These are phyloP conservation scores for Coniella lustricola DNA, from an alignment of 2,329 filamentous ascomycete species.

Conservation along the genomic window DNA sequence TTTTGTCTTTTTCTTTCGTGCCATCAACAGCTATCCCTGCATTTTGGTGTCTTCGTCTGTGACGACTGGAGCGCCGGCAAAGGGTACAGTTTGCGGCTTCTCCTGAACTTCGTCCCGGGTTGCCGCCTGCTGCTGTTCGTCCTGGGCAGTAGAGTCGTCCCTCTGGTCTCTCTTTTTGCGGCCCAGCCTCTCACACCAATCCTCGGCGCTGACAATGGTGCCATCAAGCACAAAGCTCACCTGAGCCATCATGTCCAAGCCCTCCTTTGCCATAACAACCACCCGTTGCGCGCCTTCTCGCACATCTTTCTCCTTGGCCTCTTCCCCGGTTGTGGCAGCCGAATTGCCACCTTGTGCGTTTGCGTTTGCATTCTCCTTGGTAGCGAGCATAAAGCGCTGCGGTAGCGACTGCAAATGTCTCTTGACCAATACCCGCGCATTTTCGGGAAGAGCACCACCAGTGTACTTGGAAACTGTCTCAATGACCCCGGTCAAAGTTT, in stretches of 20 bases:
- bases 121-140: slow-evolving; percentile 23
- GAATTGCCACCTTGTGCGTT: slow-evolving; percentile 18
- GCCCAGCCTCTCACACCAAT: slow-evolving; percentile 79
- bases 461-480: slow-evolving; percentile 83
- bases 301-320: slow-evolving; percentile 31
- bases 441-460: slow-evolving; percentile 84
- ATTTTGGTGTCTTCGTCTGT: slow-evolving; percentile 17
- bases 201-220: slow-evolving; percentile 83
- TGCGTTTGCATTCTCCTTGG: slow-evolving; percentile 26
- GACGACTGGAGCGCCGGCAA: slow-evolving; percentile 11
- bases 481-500: slow-evolving; percentile 73
- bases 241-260: slow-evolving; percentile 88
- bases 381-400: slow-evolving; percentile 71
- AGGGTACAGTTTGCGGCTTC: slow-evolving; percentile 10
- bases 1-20: not conserved
- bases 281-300: slow-evolving; percentile 65
- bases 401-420: slow-evolving; percentile 79
- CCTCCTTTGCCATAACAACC: slow-evolving; percentile 79
- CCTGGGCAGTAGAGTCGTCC: slow-evolving; percentile 12
- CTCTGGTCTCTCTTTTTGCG: slow-evolving; percentile 31
- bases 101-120: slow-evolving; percentile 13
- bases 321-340: slow-evolving; percentile 26
- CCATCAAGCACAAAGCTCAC: slow-evolving; percentile 82
- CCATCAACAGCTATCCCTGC: not conserved
- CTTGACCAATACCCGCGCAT: slow-evolving; percentile 76